Evolutionary conservation across 2,329 filamentous ascomycete species (phyloP), one percentile per base, ranked within the genome.

Genomic region (Sporothrix protearum): DNA sequence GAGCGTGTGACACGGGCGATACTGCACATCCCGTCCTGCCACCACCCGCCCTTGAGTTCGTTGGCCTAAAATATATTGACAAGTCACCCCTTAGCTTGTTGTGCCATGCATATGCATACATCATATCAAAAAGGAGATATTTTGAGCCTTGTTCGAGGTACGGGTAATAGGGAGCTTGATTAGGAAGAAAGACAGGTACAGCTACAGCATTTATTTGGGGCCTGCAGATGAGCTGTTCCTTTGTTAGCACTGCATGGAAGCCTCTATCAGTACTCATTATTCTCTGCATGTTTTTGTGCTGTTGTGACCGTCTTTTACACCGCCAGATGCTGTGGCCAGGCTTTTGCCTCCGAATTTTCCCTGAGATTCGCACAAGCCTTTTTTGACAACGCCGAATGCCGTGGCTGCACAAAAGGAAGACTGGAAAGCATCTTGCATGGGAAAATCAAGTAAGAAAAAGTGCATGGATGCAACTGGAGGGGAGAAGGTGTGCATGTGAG

Each of bases 271-370:
- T 42, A 16, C 36, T 28, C 36, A 64, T 33, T 49, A 12, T 9
- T 59, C 22, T 33, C 14, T 57, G 53, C 49, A 22, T 66, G 14
- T 59, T 30, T 45, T 16, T 42, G 51, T 36, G 30, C 4, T 66
- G 22, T 39, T 22, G 12, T 71, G n/a, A n/a, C 55, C 30, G 5
- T 10, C 25, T 19, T 59, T 59, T 71, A 67, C 67, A 70, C 68
- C 68, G 61, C 68, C 33, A 59, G 67, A 68, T 72, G 71, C 39
- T 30, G 61, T 61, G 49, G 25, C 51, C n/a, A n/a, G 19, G n/a
- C 36, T 25, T 49, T 28, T 19, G 36, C 33, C 22, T 30, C 47
- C 22, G 39, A 51, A 14, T 53, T 33, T 10, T 33, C 36, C 39
- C 39, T 33, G 59, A 16, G 5, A 33, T 47, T 47, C 68, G 22